Evolutionary conservation across 768 basidiomycete genomes (phyloP).

Genomic region (Coprinopsis sp.): DNA sequence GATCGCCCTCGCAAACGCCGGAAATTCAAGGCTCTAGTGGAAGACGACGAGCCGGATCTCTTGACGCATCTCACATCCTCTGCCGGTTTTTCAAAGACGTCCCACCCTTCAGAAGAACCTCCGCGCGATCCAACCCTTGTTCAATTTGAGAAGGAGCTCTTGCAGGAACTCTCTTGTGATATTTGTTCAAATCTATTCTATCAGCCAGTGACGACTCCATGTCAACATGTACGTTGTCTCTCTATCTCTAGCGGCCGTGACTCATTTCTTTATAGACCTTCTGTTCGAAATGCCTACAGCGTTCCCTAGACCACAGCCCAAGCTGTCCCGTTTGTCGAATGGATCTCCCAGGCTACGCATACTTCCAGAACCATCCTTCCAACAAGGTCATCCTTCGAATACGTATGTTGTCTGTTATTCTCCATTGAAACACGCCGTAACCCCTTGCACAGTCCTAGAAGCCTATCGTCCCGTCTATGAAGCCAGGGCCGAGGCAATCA

Average conservation of each 20-base stretch:
- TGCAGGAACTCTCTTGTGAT: conserved; percentile 77
- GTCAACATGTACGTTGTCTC: conserved; percentile 74
- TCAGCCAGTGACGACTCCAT: conserved; percentile 88
- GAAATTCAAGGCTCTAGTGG: conserved; percentile 12
- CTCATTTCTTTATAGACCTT: conserved; percentile 60
- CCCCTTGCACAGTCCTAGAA: conserved; percentile 48
- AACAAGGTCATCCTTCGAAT: conserved; percentile 54
- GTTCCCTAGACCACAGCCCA: conserved; percentile 81
- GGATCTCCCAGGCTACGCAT: conserved; percentile 66
- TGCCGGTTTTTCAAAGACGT: conserved; percentile 26
- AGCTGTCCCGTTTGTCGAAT: conserved; percentile 86
- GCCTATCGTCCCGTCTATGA: conserved; percentile 64
- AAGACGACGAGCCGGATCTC: conserved; percentile 28
- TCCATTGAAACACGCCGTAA: conserved; percentile 1
- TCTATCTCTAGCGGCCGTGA: conserved; percentile 12
- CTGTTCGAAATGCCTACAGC: conserved; percentile 83
- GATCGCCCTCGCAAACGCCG: conserved; percentile 28
- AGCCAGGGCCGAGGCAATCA: conserved; percentile 57
- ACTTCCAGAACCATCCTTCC: conserved; percentile 74
- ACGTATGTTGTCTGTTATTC: conserved; percentile 36
- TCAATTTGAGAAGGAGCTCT: conserved; percentile 56
- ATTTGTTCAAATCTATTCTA: conserved; percentile 84
- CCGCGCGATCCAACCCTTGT: conserved; percentile 26
- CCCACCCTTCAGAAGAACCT: conserved; percentile 28
- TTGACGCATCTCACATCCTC: conserved; percentile 33